Conservation (phyloP, 2,329 filamentous ascomycete genomes). For the Hirsutella rhossiliensis region DNA sequence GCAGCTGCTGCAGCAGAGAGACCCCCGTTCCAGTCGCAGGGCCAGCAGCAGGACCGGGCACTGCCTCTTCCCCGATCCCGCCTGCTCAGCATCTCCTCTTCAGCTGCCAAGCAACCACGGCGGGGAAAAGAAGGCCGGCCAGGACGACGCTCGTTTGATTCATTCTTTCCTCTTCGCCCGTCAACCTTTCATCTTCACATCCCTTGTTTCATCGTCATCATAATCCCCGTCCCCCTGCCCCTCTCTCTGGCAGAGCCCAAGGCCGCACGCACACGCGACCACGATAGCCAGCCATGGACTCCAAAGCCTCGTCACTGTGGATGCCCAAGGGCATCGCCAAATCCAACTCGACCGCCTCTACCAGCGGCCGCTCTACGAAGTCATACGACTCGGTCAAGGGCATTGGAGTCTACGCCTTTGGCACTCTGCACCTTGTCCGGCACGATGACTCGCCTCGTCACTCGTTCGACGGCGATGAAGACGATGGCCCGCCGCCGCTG, state of each 20-base stretch:
- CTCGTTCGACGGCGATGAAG: slow-evolving; percentile 4
- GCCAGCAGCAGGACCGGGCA: no score
- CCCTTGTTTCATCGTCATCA: not conserved
- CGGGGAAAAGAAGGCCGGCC: no score
- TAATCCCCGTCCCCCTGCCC: not conserved
- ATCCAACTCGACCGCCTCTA: slow-evolving; percentile 19
- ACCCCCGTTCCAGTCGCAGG: no score
- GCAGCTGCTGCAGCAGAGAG: no score
- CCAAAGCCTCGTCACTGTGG: slow-evolving; percentile 7
- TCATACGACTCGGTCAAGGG: slow-evolving; percentile 25
- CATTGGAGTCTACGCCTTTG: slow-evolving; percentile 28
- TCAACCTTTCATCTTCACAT: not conserved
- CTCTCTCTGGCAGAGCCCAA: not conserved
- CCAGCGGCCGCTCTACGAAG: slow-evolving; percentile 15
- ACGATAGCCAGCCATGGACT: slow-evolving; percentile 10
- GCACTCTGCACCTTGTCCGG: slow-evolving; percentile 27
- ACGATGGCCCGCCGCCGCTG: slow-evolving; percentile 17
- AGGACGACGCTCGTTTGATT: no score
- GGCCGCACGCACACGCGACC: not conserved
- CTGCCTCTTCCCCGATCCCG: no score
- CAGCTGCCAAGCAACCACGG: no score
- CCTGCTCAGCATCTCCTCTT: no score
- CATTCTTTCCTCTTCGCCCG: no score
- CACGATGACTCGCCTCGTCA: slow-evolving; percentile 6
- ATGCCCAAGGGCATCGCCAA: slow-evolving; percentile 18